Base-by-base conservation (phyloP, 805 yeast species). In the Metschnikowia drakensbergensis region DNA sequence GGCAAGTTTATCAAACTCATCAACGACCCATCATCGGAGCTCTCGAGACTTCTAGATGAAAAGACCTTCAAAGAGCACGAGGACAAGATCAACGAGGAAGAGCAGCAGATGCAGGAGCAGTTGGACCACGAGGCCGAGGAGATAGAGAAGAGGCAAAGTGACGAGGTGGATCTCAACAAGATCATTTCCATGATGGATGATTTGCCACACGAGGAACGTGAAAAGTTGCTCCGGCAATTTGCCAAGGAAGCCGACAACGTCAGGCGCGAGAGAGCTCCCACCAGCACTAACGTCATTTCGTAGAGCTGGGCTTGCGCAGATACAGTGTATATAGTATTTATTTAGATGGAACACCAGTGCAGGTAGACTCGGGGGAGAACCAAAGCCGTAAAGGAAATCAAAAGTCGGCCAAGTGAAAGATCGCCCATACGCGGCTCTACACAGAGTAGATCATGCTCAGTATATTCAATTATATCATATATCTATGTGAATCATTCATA, bases 11-110 rank as follows among this genome's bases (percentile, higher is more conserved):
- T 69, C 17, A 68, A 67, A 34, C 64, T 72, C 50, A 71, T 68
- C 58, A 67, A 72, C 53, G 60, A 72, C 51, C 68, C 74, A 1
- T 58, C 67, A 43, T 70, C 75, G 1, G 76, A 71, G 53, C 63
- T 72, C 42, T 70, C 74, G 31, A 69, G 65, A 52, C 61, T 72
- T 26, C 59, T 72, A 37, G 75, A 72, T 44, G 74, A 71, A 47
- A 62, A 69, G 9, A 61, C 64, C 9, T 53, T 53, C 38, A 52
- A 57, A 34, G 59, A 55, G 23, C 51, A 55, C n/a, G 58, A 52
- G 39, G 55, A 58, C 28, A 55, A 50, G 42, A 46, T 57, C 37
- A 39, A 56, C n/a, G 69, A 60, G 10, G 58, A 54, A 13, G 68
- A 63, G 29, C 49, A 53, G 28, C 65, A 61, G 30, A 57, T 55